phyloP scores from a whole-genome alignment of 441 rosid species.

The Pelargonium fulgidum region DNA sequence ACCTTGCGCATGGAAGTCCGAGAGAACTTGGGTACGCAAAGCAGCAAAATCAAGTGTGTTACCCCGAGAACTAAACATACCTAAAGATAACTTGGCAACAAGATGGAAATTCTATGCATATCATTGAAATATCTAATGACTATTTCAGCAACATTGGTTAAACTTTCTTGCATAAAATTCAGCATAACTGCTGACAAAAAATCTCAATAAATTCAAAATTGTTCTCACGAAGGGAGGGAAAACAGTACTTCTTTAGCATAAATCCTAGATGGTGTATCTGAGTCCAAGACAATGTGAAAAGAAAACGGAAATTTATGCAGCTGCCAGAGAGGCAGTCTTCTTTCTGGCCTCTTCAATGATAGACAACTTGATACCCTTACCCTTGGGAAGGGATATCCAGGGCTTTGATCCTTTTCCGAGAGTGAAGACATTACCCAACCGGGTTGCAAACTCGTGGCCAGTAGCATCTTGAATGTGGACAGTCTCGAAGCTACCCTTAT shows the following conservation, averaged over 20 bases:
- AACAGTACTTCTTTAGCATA: not conserved
- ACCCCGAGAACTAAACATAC: too few relatives aligned
- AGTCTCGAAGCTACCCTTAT: conserved; percentile 70
- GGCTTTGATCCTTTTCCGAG: conserved; percentile 69
- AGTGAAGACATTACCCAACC: conserved; percentile 66
- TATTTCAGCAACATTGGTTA: too few relatives aligned
- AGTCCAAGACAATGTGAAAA: not conserved
- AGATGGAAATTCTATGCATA: too few relatives aligned
- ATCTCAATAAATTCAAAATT: not conserved
- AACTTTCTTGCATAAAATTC: too few relatives aligned
- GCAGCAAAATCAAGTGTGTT: too few relatives aligned
- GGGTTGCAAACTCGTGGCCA: conserved; percentile 72
- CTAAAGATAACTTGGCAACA: too few relatives aligned
- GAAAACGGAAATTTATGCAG: not conserved
- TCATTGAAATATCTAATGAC: too few relatives aligned
- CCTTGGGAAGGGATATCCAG: conserved; percentile 77
- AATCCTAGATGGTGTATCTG: not conserved
- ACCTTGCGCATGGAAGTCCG: too few relatives aligned
- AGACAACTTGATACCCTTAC: conserved; percentile 70
- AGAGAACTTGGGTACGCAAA: too few relatives aligned
- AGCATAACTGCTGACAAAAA: not conserved
- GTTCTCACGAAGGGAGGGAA: not conserved
- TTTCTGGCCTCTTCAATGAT: conserved; percentile 70
- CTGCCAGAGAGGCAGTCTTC: conserved; percentile 45
- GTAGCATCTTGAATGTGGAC: conserved; percentile 61